phyloP scores from a whole-genome alignment of 805 yeast species.

The Wickerhamomyces tratensis region DNA sequence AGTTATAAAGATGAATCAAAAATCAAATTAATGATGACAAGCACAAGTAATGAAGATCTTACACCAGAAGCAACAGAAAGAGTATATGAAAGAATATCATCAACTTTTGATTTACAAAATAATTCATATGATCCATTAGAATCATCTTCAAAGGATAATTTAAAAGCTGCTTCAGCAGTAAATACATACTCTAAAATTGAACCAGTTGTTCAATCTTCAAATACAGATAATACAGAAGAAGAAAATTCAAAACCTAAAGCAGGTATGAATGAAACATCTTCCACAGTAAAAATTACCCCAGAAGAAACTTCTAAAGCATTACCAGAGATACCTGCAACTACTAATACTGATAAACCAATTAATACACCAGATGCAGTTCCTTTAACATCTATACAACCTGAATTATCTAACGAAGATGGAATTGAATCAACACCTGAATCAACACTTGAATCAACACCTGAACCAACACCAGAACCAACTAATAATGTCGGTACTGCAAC shows the following conservation, averaged over 20 bases:
- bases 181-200: not conserved
- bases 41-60: conserved; percentile 1
- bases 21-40: not conserved
- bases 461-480: not conserved
- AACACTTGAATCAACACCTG: not conserved
- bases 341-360: conserved; percentile 9
- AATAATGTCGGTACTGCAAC: not conserved
- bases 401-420: conserved; percentile 2
- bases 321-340: not conserved
- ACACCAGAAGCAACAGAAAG: conserved; percentile 3
- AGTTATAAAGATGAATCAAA: conserved; percentile 18
- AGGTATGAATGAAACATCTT: no score
- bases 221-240: not conserved
- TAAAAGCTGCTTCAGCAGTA: not conserved
- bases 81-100: conserved; percentile 24
- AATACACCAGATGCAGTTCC: not conserved
- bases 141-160: not conserved
- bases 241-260: no score
- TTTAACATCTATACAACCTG: no score
- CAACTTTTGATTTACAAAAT: conserved; percentile 21
- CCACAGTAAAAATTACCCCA: no score
- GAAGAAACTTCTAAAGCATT: no score
- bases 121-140: conserved; percentile 12
- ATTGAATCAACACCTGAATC: not conserved
- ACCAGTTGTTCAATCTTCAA: no score